Conservation (phyloP, 2,329 filamentous ascomycete species). For the Claviceps quebecensis region DNA sequence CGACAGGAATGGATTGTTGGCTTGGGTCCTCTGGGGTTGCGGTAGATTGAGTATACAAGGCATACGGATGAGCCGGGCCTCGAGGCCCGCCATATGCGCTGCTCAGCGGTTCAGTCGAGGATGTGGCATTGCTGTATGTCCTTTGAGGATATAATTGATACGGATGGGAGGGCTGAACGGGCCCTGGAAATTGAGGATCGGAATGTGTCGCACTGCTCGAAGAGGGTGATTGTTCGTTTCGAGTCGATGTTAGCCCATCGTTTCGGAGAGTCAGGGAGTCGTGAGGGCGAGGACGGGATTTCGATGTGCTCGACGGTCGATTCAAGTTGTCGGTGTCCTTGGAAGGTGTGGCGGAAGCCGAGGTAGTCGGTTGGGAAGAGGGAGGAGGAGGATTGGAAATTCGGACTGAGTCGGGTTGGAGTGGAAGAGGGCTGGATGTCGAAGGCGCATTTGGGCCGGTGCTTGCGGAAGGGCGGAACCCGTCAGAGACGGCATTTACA, state of each 20-base stretch:
- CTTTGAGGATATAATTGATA: conserved; percentile 76
- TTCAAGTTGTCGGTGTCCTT: conserved; percentile 13
- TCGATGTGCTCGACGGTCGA: conserved; percentile 42
- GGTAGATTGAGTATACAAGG: conserved; percentile 72
- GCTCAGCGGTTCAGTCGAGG: conserved; percentile 41
- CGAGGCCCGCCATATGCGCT: conserved; percentile 41
- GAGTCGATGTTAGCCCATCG: conserved; percentile 27
- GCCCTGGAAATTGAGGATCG: conserved; percentile 55
- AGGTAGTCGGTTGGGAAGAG: conserved; percentile 9
- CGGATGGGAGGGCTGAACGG: conserved; percentile 64
- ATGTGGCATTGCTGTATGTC: conserved; percentile 54
- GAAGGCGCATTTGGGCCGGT: not conserved
- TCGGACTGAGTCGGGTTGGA: conserved; percentile 2
- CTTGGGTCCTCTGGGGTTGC: conserved; percentile 35
- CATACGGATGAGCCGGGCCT: conserved; percentile 72
- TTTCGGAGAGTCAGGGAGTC: conserved; percentile 39
- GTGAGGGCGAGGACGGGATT: conserved; percentile 29
- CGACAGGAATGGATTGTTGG: conserved; percentile 44
- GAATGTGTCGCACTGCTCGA: conserved; percentile 16
- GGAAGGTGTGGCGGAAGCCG: conserved; percentile 10
- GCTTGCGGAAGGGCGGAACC: conserved; percentile 27
- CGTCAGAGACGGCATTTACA: conserved; percentile 38
- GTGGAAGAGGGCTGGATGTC: conserved; percentile 12
- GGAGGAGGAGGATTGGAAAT: conserved; percentile 7
- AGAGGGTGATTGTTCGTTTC: conserved; percentile 3